A percentile compares a stretch with the other conserved stretches of the same genome.
Conservation (phyloP, 2,329 filamentous ascomycete species). For the Fusarium bulbicola region DNA sequence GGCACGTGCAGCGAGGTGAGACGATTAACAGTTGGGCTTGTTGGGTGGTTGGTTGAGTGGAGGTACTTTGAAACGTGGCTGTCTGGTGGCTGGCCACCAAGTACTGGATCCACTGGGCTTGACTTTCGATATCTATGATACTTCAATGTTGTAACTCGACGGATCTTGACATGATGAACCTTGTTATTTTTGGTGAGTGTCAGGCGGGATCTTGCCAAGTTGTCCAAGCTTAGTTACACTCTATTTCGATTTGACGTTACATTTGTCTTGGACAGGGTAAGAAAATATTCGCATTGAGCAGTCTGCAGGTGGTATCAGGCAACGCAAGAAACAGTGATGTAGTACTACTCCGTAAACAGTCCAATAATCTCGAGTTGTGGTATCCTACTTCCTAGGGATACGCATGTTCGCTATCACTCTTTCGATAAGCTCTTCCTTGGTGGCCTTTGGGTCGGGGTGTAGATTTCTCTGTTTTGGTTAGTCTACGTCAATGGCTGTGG, state of each 20-base stretch:
- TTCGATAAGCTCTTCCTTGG: conserved; percentile 57
- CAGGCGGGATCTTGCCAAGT: neutral
- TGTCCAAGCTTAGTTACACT: neutral
- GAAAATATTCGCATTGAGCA: neutral
- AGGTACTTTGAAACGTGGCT: conserved; percentile 29
- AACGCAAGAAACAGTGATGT: neutral
- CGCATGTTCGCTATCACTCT: conserved; percentile 60
- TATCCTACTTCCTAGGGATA: conserved; percentile 45
- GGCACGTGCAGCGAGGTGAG: conserved; percentile 42
- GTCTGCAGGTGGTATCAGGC: conserved; percentile 10
- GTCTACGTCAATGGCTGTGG: neutral
- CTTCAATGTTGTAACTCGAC: conserved; percentile 5
- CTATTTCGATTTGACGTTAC: neutral
- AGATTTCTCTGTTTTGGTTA: conserved; percentile 53
- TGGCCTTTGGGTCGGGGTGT: conserved; percentile 54
- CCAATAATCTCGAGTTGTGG: neutral
- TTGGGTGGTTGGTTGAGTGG: conserved; percentile 40
- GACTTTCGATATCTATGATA: conserved; percentile 15
- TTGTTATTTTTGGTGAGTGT: neutral
- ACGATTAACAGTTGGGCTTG: conserved; percentile 32
- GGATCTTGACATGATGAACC: neutral
- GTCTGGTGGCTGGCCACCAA: conserved; percentile 6
- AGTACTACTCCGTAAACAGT: neutral
- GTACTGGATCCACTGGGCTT: conserved; percentile 33
- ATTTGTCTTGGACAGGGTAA: neutral